Evolutionary conservation across 192 early-diverging fungal species (phyloP), one percentile per base, ranked within the genome.

Genomic region (Backusella mclennaniae): DNA sequence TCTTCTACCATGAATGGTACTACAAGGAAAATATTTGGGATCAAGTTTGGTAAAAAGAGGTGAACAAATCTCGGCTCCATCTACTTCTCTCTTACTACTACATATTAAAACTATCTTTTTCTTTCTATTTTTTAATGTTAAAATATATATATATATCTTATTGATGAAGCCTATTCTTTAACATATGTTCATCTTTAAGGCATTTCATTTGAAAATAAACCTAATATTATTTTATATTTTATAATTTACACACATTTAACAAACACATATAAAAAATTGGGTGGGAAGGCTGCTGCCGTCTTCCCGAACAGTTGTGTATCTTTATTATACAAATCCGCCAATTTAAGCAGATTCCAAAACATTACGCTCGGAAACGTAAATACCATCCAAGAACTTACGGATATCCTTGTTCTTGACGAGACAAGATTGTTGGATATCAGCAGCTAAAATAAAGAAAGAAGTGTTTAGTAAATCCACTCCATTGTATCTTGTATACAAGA

Each of bases 321-420:
- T 79, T 79, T 79, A 79, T 79, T 79, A 79, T 56, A 59, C 35
- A 38, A 8, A 53, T 52, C 31, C 35, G 39, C 35, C 5, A 52
- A 53, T 76, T 72, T 80, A 68, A 21, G 67, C 68, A 49, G 76
- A 76, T 67, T 80, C 82, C 21, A 84, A 63, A 63, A 80, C 79
- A 19, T 77, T 80, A 69, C 82, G 82, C 68, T 84, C 82, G 41
- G 79, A 80, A 44, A 84, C 79, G 68, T 84, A 84, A 77, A 84
- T 80, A 84, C 82, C 82, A 70, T 84, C 82, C 76, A 84, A 80
- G 74, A 84, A 84, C 90, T 99, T 99, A 90, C 97, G 95, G 89
- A 99, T 99, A 97, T 99, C 97, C 94, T 99, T 99, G 91, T 97
- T 97, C 87, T 93, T 94, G 84, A 96, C 96, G 66, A 90, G 87